Evolutionary conservation across 306 rosid genomes (phyloP).

Genomic region (Castanea crenata): DNA sequence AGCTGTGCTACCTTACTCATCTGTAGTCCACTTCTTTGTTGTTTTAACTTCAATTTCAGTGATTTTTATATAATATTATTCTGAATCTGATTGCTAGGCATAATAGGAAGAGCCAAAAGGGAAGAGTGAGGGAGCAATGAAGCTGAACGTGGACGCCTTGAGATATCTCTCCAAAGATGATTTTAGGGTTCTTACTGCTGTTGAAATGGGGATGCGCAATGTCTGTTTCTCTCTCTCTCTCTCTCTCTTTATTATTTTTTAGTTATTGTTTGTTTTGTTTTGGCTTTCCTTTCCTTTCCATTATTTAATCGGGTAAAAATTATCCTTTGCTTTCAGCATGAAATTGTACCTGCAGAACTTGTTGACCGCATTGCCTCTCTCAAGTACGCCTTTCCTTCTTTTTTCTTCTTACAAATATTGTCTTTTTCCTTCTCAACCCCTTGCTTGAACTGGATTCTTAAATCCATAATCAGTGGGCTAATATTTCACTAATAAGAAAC

Average conservation of each 20-base stretch:
- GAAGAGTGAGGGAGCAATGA: constrained; percentile 36
- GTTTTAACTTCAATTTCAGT: too few relatives aligned
- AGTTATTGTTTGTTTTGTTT: not conserved
- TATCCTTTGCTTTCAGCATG: constrained; percentile 52
- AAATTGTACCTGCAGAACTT: constrained; percentile 74
- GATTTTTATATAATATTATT: too few relatives aligned
- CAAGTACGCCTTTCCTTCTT: constrained; percentile 35
- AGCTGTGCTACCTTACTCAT: not conserved
- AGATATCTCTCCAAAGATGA: constrained; percentile 86
- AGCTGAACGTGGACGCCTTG: constrained; percentile 75
- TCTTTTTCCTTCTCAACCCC: not conserved
- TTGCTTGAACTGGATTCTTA: not conserved
- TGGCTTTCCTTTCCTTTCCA: not conserved
- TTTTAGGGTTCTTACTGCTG: constrained; percentile 92
- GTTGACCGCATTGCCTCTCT: constrained; percentile 71
- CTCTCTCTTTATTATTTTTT: not conserved
- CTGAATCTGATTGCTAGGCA: too few relatives aligned
- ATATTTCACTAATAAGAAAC: too few relatives aligned
- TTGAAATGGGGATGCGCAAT: constrained; percentile 90
- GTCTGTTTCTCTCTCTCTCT: constrained; percentile 14
- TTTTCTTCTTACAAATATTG: not conserved
- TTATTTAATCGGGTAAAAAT: not conserved
- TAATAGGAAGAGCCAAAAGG: too few relatives aligned
- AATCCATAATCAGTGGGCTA: not conserved
- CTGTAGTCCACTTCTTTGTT: too few relatives aligned